Percentiles rank a stretch among this genome's conserved stretches.
Conservation (phyloP, 345 rosid species). For the Citrus medica region DNA sequence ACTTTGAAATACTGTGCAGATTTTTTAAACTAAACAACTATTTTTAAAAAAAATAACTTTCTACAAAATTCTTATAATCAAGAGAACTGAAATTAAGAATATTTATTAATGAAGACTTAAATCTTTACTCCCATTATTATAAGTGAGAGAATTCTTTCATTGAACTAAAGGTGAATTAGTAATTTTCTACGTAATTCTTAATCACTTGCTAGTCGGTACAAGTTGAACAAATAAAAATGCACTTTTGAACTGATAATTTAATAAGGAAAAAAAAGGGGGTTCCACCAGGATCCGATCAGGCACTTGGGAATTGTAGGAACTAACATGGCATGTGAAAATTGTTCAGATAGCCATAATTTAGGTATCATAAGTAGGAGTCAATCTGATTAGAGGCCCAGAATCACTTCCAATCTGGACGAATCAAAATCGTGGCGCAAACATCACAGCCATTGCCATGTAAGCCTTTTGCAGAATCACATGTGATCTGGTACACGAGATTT, state of each 20-base stretch:
- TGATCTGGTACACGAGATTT: neutral
- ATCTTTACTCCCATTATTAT: too few relatives aligned
- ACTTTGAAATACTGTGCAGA: too few relatives aligned
- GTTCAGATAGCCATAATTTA: neutral
- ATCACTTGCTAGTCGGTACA: neutral
- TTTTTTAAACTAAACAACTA: too few relatives aligned
- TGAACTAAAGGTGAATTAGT: too few relatives aligned
- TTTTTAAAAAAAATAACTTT: too few relatives aligned
- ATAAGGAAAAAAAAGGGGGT: too few relatives aligned
- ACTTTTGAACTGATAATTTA: neutral
- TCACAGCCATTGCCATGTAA: conserved; percentile 3
- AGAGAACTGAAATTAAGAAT: too few relatives aligned
- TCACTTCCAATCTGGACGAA: conserved; percentile 2
- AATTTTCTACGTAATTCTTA: neutral
- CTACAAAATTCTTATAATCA: too few relatives aligned
- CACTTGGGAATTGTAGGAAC: too few relatives aligned
- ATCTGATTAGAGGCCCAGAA: neutral
- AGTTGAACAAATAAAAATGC: neutral
- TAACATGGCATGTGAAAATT: neutral
- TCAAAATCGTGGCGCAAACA: conserved; percentile 2
- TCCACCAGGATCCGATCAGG: too few relatives aligned
- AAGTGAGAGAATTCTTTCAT: too few relatives aligned
- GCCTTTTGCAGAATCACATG: neutral
- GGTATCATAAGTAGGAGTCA: neutral
- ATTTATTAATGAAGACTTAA: fast-evolving